These are phyloP conservation scores for Dendrothele bispora DNA, from an alignment of 768 basidiomycete species.

Conservation along the genomic window DNA sequence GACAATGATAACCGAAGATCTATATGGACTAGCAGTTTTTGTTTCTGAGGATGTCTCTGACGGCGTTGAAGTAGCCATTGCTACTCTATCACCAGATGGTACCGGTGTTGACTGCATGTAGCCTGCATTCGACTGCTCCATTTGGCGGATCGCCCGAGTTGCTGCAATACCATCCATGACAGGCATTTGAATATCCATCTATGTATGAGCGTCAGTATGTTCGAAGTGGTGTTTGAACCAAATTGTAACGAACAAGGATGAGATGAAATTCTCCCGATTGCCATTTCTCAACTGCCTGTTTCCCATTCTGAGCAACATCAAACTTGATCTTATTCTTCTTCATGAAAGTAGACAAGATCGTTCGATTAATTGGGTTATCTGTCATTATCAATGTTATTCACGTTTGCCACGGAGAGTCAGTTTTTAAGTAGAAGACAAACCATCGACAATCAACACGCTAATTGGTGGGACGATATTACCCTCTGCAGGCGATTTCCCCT, in stretches of 20 bases:
- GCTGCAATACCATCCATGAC: slow-evolving; percentile 98
- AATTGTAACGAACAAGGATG: slow-evolving; percentile 74
- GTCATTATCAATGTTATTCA: not conserved
- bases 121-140: slow-evolving; percentile 69
- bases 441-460: slow-evolving; percentile 97
- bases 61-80: slow-evolving; percentile 42
- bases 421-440: slow-evolving; percentile 44
- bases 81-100: slow-evolving; percentile 46
- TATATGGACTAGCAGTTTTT: slow-evolving; percentile 65
- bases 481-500: slow-evolving; percentile 51
- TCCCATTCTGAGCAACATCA: slow-evolving; percentile 91
- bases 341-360: slow-evolving; percentile 96
- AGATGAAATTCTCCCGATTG: slow-evolving; percentile 90
- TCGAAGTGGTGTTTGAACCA: not conserved
- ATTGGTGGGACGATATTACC: slow-evolving; percentile 90
- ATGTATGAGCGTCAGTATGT: slow-evolving; percentile 7
- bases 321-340: slow-evolving; percentile 94
- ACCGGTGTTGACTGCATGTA: slow-evolving; percentile 51
- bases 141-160: slow-evolving; percentile 89
- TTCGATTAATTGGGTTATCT: slow-evolving; percentile 99
- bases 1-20: slow-evolving; percentile 96
- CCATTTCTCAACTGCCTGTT: slow-evolving; percentile 97
- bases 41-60: slow-evolving; percentile 54
- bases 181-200: slow-evolving; percentile 99
- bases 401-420: not conserved